These are phyloP conservation scores for Fusarium tanahbumbuense DNA, from an alignment of 2,329 filamentous ascomycete genomes.

Conservation along the genomic window DNA sequence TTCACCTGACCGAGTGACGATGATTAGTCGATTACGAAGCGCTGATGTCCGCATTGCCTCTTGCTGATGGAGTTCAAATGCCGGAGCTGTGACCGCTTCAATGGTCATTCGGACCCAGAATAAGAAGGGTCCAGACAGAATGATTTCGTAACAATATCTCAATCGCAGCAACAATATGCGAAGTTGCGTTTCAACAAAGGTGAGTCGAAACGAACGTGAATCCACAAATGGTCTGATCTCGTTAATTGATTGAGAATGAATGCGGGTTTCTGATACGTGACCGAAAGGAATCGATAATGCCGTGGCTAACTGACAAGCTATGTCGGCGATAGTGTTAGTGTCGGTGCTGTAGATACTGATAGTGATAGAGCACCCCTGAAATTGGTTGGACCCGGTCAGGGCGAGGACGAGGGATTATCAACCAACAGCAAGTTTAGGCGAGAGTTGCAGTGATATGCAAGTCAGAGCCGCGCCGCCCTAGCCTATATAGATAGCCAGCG, in stretches of 20 bases:
- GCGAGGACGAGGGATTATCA: slow-evolving; percentile 1
- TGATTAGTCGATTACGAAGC: neutral
- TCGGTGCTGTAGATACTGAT: neutral
- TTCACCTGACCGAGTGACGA: slow-evolving; percentile 11
- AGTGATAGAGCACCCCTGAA: slow-evolving; percentile 2
- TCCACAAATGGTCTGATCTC: neutral
- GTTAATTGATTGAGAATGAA: neutral
- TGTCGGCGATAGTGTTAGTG: neutral
- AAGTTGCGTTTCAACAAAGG: neutral
- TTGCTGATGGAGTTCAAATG: slow-evolving; percentile 11
- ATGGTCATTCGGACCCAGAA: slow-evolving; percentile 3
- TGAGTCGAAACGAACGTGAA: neutral
- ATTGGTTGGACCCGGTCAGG: neutral
- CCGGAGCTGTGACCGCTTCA: slow-evolving; percentile 10
- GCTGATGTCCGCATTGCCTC: slow-evolving; percentile 6
- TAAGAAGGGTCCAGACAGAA: neutral
- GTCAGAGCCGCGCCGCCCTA: neutral
- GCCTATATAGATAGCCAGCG: slow-evolving; percentile 1
- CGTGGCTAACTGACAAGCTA: neutral
- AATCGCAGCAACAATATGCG: slow-evolving; percentile 4
- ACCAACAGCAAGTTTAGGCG: slow-evolving; percentile 24
- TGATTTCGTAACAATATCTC: slow-evolving; percentile 28
- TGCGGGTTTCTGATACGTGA: slow-evolving; percentile 6
- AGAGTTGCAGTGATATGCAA: slow-evolving; percentile 5
- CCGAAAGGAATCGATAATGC: slow-evolving; percentile 15